Conservation (phyloP, 257 asterid genomes). For the Plantago ovata region DNA sequence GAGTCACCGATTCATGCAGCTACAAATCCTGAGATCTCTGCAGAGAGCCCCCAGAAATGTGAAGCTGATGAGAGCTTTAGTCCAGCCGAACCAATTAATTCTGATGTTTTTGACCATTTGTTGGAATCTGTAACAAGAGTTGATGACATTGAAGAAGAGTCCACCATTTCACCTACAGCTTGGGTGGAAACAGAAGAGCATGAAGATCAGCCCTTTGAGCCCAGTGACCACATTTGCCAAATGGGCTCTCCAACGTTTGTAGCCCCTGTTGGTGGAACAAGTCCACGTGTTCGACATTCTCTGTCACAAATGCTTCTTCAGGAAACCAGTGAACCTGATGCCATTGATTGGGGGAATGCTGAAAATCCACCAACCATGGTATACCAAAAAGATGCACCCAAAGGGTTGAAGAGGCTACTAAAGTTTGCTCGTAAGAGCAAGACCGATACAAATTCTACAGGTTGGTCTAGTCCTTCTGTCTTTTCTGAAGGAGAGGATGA, state of each 20-base stretch:
- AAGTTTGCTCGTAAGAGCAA: conserved; percentile 95
- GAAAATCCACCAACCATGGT: conserved; percentile 80
- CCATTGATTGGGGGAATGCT: conserved; percentile 86
- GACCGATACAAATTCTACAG: conserved; percentile 59
- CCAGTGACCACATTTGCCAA: conserved; percentile 31
- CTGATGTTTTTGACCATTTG: conserved; percentile 22
- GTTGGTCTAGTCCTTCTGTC: conserved; percentile 75
- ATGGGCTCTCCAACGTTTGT: conserved; percentile 37
- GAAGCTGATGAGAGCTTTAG: conserved; percentile 40
- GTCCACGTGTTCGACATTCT: conserved; percentile 93
- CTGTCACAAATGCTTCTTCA: conserved; percentile 97
- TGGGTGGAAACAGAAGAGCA: conserved; percentile 92
- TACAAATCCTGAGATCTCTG: conserved; percentile 25
- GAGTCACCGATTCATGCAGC: conserved; percentile 22
- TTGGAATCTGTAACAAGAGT: conserved; percentile 33
- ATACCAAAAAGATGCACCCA: conserved; percentile 80
- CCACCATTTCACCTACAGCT: conserved; percentile 78
- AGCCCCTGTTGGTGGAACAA: conserved; percentile 47
- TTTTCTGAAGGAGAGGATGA: conserved; percentile 98
- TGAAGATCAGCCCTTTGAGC: conserved; percentile 42
- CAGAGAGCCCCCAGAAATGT: conserved; percentile 36
- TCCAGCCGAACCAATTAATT: conserved; percentile 25
- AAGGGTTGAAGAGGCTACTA: conserved; percentile 90
- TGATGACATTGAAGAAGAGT: conserved; percentile 53
- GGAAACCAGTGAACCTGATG: conserved; percentile 86